phyloP scores from a whole-genome alignment of 2,329 filamentous ascomycete species.

The Xylariaceae sp. region DNA sequence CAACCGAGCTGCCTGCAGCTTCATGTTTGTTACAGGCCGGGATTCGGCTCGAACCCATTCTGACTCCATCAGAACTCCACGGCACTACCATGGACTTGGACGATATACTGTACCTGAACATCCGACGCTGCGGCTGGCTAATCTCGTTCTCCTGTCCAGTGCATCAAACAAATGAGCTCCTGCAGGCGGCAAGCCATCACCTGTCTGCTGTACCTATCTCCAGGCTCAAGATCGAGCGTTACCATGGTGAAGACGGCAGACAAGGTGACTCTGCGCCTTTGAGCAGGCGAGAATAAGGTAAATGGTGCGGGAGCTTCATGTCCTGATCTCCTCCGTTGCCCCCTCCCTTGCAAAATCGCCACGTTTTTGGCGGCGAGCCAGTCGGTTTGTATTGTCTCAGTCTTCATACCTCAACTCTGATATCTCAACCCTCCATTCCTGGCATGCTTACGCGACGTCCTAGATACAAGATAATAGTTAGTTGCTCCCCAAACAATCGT shows the following conservation, averaged over 20 bases:
- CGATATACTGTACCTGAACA: constrained; percentile 5
- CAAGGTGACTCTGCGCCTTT: not conserved
- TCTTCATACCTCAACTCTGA: not conserved
- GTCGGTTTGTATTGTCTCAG: constrained; percentile 8
- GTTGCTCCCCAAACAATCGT: constrained; percentile 5
- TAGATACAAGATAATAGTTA: constrained; percentile 16
- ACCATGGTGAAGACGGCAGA: not conserved
- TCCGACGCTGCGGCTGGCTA: constrained; percentile 10
- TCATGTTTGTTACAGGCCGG: constrained; percentile 31
- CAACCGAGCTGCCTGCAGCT: constrained; percentile 18
- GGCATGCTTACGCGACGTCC: constrained; percentile 23
- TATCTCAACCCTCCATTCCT: constrained; percentile 18
- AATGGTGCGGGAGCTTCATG: constrained; percentile 11
- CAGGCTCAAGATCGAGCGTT: not conserved
- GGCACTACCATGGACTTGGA: constrained; percentile 2
- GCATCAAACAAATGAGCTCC: constrained; percentile 9
- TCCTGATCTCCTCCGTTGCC: not conserved
- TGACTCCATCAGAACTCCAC: constrained; percentile 22
- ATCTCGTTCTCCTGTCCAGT: constrained; percentile 2
- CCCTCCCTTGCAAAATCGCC: constrained; percentile 11
- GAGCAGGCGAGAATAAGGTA: not conserved
- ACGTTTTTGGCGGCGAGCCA: constrained; percentile 8
- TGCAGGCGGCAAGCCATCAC: not conserved
- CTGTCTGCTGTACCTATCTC: not conserved
- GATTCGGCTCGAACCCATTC: constrained; percentile 15